Conservation (phyloP, 345 rosid species). For the Heritiera fomes region DNA sequence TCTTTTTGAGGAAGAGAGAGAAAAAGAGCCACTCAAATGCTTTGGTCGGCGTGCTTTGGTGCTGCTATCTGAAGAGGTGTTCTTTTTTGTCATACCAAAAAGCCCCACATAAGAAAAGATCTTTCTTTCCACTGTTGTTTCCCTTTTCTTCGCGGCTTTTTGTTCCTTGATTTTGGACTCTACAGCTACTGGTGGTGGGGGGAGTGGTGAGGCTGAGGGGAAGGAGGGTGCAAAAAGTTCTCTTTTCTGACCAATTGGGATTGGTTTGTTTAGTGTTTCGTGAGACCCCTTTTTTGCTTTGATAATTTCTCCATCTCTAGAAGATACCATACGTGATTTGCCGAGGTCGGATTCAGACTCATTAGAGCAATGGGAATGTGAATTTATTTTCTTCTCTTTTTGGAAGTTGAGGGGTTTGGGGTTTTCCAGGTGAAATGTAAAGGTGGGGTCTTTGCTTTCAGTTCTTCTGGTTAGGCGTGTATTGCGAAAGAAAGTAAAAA, state of each 20-base stretch:
- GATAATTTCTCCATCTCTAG: constrained; percentile 35
- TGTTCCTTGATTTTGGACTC: constrained; percentile 65
- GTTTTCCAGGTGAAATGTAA: constrained; percentile 23
- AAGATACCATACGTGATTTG: not conserved
- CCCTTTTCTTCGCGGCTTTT: constrained; percentile 46
- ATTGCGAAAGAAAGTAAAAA: not conserved
- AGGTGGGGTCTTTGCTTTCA: constrained; percentile 17
- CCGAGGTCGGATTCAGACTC: not conserved
- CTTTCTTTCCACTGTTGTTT: constrained; percentile 17
- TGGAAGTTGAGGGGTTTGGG: not conserved
- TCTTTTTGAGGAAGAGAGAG: constrained; percentile 31
- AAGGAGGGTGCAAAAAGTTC: not conserved
- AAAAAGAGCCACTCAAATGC: constrained; percentile 28
- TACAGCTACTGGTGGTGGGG: not conserved
- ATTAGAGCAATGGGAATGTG: not conserved
- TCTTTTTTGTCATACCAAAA: constrained; percentile 23
- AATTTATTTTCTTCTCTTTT: constrained; percentile 3
- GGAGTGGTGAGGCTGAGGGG: not conserved
- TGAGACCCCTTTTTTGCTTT: constrained; percentile 33
- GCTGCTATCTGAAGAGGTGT: constrained; percentile 39
- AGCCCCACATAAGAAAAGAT: constrained; percentile 48
- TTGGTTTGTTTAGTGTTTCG: constrained; percentile 20
- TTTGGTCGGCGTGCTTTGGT: constrained; percentile 60
- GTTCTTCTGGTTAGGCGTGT: constrained; percentile 26
- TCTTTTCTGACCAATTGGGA: constrained; percentile 30